A percentile compares a stretch with the other conserved stretches of the same genome.
phyloP scores from a whole-genome alignment of 2,329 filamentous ascomycete species.

The Aspergillus felis region DNA sequence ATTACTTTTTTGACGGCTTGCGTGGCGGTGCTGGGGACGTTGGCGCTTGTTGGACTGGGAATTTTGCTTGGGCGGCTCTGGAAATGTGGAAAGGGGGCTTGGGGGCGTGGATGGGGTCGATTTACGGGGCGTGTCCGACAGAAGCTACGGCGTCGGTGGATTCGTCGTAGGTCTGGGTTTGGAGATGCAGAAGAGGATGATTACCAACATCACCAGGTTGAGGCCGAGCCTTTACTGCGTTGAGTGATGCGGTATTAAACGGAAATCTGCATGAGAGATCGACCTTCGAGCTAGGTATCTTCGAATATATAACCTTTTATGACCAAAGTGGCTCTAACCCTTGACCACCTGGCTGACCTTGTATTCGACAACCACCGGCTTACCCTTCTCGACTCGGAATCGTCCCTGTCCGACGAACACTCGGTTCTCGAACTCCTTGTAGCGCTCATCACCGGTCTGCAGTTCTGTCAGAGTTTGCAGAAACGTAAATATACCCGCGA shows the following conservation, averaged over 20 bases:
- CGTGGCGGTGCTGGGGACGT: constrained; percentile 28
- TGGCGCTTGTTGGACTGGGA: constrained; percentile 19
- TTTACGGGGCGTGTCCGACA: neutral
- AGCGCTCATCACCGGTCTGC: constrained; percentile 40
- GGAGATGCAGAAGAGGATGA: constrained; percentile 1
- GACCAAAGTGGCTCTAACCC: constrained; percentile 8
- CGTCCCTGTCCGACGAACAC: constrained; percentile 40
- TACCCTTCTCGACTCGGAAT: constrained; percentile 36
- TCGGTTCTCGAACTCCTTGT: constrained; percentile 39
- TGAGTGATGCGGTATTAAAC: neutral
- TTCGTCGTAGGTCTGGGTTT: neutral
- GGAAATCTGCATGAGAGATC: neutral
- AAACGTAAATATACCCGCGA: neutral
- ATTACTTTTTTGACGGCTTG: constrained; percentile 35
- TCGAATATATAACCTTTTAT: neutral
- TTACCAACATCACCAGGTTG: constrained; percentile 8
- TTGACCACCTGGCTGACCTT: constrained; percentile 37
- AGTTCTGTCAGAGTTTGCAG: neutral
- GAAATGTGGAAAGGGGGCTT: constrained; percentile 6
- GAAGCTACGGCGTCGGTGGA: neutral
- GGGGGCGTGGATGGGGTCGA: neutral
- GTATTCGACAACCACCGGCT: constrained; percentile 40
- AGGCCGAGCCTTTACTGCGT: constrained; percentile 26
- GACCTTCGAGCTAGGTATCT: neutral
- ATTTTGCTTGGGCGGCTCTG: constrained; percentile 9